Evolutionary conservation across 805 yeast species (phyloP), one percentile per base, ranked within the genome.

Genomic region (Myxozyma monticola): DNA sequence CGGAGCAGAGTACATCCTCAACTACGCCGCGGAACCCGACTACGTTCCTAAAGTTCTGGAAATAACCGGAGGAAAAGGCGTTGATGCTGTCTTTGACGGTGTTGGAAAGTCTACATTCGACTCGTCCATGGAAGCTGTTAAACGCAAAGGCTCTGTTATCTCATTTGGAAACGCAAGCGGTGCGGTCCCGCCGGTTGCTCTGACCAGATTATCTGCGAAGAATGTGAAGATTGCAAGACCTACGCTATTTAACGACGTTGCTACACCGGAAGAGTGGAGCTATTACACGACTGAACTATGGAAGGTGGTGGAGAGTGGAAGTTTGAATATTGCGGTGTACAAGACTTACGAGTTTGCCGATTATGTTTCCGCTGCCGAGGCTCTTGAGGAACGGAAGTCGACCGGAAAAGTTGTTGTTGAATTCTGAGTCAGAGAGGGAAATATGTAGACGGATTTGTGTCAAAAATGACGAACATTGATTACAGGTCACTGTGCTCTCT

Each of bases 101-200:
- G 76, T 86, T 49, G 96, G 96, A 14, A 85, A 86, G 63, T 88
- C 79, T 61, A 80, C 96, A 3, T 84, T 78, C 59, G 84, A 84
- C 37, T 70, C 73, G 6, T 81, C 96, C 0, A 59, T 87, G 17
- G 77, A 74, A 18, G 69, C 80, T 0, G 60, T 88, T 24, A 26
- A 49, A n/a, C 73, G 82, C 63, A 84, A 81, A 65, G 97, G 97
- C 25, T 75, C 87, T 1, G 70, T 86, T 50, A 81, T 88, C 26
- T 76, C 85, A 26, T 88, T 72, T 62, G 98, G 98, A 52, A 88
- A 88, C 62, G 84, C 96, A 6, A 83, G 90, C 4, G 98, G 98
- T 17, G 71, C 81, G 1, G 88, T 88, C 26, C 82, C 86, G 0
- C 91, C 95, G 37, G 48, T 62, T 26, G 60, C 55, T 29, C 12